Percentiles rank a stretch among this genome's conserved stretches.
Conservation (phyloP, 1,284 basidiomycete genomes). For the Ganoderma sinense region DNA sequence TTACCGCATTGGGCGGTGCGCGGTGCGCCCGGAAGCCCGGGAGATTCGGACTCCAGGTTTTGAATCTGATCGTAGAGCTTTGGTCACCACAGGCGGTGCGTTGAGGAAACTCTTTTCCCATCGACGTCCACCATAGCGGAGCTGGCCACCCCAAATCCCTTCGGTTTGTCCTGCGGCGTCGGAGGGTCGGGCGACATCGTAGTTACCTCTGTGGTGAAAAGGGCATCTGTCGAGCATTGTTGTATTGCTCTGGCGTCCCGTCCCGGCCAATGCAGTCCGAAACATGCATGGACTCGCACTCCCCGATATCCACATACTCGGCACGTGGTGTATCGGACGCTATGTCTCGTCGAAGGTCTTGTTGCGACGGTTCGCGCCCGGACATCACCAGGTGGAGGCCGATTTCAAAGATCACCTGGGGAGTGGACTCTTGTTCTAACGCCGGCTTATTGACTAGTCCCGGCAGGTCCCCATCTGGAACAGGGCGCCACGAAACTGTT, state of each 20-base stretch:
- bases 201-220: neutral
- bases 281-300: neutral
- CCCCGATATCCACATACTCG: neutral
- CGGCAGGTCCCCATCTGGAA: neutral
- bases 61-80: neutral
- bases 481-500: neutral
- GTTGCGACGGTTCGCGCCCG: neutral
- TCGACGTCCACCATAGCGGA: neutral
- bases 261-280: neutral
- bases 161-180: neutral
- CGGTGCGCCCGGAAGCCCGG: neutral
- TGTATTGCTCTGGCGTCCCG: neutral
- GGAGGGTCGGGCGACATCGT: neutral
- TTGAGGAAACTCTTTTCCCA: conserved; percentile 19
- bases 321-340: neutral
- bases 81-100: conserved; percentile 1
- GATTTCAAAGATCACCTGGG: conserved; percentile 2
- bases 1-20: neutral
- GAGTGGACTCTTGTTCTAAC: neutral
- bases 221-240: neutral
- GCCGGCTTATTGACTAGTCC: neutral
- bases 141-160: neutral
- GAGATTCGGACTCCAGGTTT: neutral
- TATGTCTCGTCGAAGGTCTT: neutral
- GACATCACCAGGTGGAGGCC: neutral